Base-by-base conservation (phyloP, 2,329 filamentous ascomycete genomes). In the Phyllosticta citrichinensis region DNA sequence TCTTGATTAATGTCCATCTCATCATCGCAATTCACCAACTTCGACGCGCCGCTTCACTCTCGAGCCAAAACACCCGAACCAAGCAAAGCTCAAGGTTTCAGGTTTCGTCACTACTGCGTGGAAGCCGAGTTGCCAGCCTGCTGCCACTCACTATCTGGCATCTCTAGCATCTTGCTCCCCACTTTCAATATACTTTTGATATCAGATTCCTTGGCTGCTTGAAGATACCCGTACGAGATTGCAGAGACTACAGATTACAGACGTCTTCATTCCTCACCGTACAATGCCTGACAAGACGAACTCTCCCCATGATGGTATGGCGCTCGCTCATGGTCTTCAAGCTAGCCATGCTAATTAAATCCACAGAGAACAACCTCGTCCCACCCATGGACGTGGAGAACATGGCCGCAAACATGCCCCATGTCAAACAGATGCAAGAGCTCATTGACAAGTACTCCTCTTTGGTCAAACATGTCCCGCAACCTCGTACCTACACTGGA, bases 361-460 rank as follows among this genome's bases (percentile, higher is more conserved):
- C 17, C 2, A 47, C 14, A 47, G 40, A 47, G n/a, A n/a, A 47
- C 40, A 47, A 47, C 17, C 17, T 47, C 14, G 40, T 47, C 17
- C 17, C 40, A 47, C 40, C 14, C 40, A 47, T 47, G 40, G 14
- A 47, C 5, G 14, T 47, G 5, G 40, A 47, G 40, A n/a, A 47
- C 14, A 8, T n/a, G 17, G 14, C 12, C 5, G 40, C 40, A 47
- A n/a, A 47, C 5, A 47, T 47, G 40, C 40, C 40, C 5, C 40
- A 47, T 14, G n/a, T 47, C 40, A 47, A 47, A n/a, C 14, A 75
- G 24, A 82, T 83, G 79, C 62, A 69, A 10, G 68, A 68, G 1
- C 66, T 83, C 17, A 75, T 83, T 53, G 65, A 71, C 3, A 76
- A 75, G 62, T 79, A 79, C 67, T 75, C 76, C 0, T 63, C 62